Evolutionary conservation across 2,329 filamentous ascomycete species (phyloP).

Genomic region (Cladosporium sp.): DNA sequence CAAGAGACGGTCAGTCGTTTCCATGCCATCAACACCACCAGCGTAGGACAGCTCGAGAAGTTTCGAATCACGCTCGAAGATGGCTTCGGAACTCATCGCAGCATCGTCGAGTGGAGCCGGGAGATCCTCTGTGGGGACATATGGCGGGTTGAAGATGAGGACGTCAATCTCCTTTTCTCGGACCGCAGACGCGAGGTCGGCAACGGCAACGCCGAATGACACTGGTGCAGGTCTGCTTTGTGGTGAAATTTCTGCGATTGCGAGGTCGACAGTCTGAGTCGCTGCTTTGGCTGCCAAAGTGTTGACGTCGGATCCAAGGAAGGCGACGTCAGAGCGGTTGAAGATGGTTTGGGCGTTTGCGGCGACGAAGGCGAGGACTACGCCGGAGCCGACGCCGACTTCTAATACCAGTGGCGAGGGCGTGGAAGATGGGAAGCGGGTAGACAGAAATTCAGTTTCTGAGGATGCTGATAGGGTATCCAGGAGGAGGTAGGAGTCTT

Average conservation of each 20-base stretch:
- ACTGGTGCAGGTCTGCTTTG: background rate
- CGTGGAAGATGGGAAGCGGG: conserved; percentile 55
- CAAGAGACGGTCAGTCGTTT: conserved; percentile 80
- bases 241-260: conserved; percentile 42
- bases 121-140: conserved; percentile 81
- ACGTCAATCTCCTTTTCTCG: conserved; percentile 69
- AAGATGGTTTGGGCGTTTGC: conserved; percentile 75
- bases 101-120: conserved; percentile 47
- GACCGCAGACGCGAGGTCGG: conserved; percentile 69
- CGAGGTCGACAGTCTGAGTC: conserved; percentile 62
- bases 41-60: conserved; percentile 85
- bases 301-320: conserved; percentile 83
- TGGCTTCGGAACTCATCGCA: conserved; percentile 23
- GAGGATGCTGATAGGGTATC: conserved; percentile 78
- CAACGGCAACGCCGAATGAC: conserved; percentile 64
- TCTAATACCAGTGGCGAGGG: conserved; percentile 69
- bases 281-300: conserved; percentile 79
- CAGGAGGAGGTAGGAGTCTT: conserved; percentile 92
- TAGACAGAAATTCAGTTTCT: conserved; percentile 69
- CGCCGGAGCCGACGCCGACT: conserved; percentile 86
- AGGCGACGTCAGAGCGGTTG: conserved; percentile 68
- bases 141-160: conserved; percentile 94
- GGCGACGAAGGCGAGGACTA: conserved; percentile 85
- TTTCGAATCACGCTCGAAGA: conserved; percentile 79
- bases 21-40: conserved; percentile 89